Percentiles rank a stretch among this genome's conserved stretches.
phyloP scores from a whole-genome alignment of 352 stramenopile genomes.

The Peronospora belbahrii region DNA sequence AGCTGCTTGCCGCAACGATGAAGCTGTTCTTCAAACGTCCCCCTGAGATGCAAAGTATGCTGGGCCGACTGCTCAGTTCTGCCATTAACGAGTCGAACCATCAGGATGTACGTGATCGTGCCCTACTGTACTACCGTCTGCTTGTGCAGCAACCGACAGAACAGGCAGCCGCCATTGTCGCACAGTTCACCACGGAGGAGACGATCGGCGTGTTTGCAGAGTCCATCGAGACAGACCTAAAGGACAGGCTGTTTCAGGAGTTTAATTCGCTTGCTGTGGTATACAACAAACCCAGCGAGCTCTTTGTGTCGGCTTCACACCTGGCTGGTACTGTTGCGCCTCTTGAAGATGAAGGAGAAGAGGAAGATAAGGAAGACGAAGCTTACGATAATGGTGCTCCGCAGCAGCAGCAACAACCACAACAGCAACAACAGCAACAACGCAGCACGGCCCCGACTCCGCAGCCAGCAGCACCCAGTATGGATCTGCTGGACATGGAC shows the following conservation, averaged over 20 bases:
- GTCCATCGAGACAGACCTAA: slow-evolving; percentile 75
- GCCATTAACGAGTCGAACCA: slow-evolving; percentile 93
- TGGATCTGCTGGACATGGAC: slow-evolving; percentile 75
- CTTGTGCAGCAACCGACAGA: slow-evolving; percentile 88
- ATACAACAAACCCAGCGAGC: slow-evolving; percentile 93
- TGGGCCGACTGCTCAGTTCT: slow-evolving; percentile 90
- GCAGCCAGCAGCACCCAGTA: slow-evolving; percentile 29
- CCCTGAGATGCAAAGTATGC: slow-evolving; percentile 96
- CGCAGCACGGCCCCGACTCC: slow-evolving; percentile 26
- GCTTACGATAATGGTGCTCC: slow-evolving; percentile 19
- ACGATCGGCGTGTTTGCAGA: slow-evolving; percentile 84
- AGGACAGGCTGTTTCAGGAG: slow-evolving; percentile 89
- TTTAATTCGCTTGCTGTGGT: slow-evolving; percentile 98
- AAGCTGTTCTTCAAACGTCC: slow-evolving; percentile 98
- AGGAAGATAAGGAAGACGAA: slow-evolving; percentile 37
- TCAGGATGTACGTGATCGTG: slow-evolving; percentile 94
- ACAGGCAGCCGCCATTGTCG: slow-evolving; percentile 85
- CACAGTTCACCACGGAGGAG: slow-evolving; percentile 61
- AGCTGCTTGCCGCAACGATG: slow-evolving; percentile 92
- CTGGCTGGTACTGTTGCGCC: slow-evolving; percentile 26
- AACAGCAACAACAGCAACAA: slow-evolving; percentile 30
- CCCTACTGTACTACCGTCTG: slow-evolving; percentile 96
- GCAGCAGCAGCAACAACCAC: slow-evolving; percentile 28
- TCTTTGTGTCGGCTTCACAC: slow-evolving; percentile 89
- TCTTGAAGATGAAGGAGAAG: slow-evolving; percentile 40